Base-by-base conservation (phyloP, 208 protist species). In the Sergeia podlipaevii region DNA sequence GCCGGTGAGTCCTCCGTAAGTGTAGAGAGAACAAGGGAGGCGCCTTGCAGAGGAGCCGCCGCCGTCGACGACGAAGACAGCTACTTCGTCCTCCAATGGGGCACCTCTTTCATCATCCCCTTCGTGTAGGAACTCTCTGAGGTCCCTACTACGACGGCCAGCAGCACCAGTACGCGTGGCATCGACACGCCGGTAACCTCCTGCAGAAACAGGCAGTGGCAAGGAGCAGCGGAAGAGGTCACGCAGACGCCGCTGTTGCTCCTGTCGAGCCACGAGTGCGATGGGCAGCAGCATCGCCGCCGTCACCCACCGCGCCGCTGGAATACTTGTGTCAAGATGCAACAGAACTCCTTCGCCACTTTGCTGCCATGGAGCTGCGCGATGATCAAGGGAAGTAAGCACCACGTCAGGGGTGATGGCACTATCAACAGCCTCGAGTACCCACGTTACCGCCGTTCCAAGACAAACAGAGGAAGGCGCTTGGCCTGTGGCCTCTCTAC, bases 231-330 rank as follows among this genome's bases (percentile, higher is more conserved):
- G 27, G 17, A 84, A 62, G 2, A 95, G 45, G 4, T 76, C 56
- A 8, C 18, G 29, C 49, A 90, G 65, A 0, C 83, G 70, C 5
- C 71, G 75, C 47, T 77, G 58, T 28, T 91, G 80, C 36, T 90
- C 52, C 7, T 68, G 80, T 58, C 89, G 83, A 20, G 86, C 80
- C 8, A 77, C 72, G 24, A 80, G 63, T 7, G 55, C 78, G 24
- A 91, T 77, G 3, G 83, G 87, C 36, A 91, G 73, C 15, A 91
- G 67, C 18, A 91, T 52, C 32, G 80, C 82, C 51, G 75, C 81
- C 24, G 77, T 77, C 10, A 95, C 57, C 87, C 87, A 95, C 8
- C 83, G 62, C 18, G 83, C 80, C 21, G 74, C 83, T 10, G 87
- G 87, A 3, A 88, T 71, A n/a, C 62, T 74, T 18, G 71, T 65